These are phyloP conservation scores for Trichosporon ovoides DNA, from an alignment of 1,284 basidiomycete genomes.

Conservation along the genomic window DNA sequence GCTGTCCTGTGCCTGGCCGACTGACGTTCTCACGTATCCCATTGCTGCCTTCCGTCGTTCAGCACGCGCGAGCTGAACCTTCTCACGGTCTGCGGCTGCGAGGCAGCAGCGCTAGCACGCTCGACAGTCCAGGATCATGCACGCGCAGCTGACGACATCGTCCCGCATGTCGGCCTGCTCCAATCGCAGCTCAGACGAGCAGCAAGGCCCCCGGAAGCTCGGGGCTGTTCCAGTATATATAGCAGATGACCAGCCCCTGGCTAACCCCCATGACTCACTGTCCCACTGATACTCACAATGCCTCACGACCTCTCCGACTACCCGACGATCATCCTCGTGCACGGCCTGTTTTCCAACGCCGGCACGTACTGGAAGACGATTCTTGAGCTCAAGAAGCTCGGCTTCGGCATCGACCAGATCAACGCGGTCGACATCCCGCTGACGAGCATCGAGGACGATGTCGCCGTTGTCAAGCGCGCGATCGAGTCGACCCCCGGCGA, in stretches of 20 bases:
- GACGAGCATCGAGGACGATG: conserved; percentile 3
- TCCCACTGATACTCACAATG: background rate
- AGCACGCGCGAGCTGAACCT: no score
- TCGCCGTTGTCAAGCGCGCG: background rate
- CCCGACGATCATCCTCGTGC: conserved; percentile 7
- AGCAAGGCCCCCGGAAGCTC: no score
- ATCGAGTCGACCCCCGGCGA: background rate
- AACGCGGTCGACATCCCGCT: conserved; percentile 8
- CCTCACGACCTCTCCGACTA: background rate
- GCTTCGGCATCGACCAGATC: conserved; percentile 6
- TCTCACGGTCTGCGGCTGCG: no score
- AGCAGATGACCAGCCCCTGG: background rate
- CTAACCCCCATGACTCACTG: background rate
- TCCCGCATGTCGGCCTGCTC: no score
- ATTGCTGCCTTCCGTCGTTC: no score
- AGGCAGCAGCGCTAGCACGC: no score
- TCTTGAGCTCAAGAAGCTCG: conserved; percentile 3
- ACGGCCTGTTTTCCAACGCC: conserved; percentile 8
- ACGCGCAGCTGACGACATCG: no score
- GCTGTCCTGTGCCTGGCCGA: no score
- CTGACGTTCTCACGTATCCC: no score
- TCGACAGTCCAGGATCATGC: no score
- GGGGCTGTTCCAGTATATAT: background rate
- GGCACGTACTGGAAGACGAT: conserved; percentile 3
- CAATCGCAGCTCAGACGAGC: no score